Conservation (phyloP, 2,329 filamentous ascomycete genomes). For the Alternaria solani region DNA sequence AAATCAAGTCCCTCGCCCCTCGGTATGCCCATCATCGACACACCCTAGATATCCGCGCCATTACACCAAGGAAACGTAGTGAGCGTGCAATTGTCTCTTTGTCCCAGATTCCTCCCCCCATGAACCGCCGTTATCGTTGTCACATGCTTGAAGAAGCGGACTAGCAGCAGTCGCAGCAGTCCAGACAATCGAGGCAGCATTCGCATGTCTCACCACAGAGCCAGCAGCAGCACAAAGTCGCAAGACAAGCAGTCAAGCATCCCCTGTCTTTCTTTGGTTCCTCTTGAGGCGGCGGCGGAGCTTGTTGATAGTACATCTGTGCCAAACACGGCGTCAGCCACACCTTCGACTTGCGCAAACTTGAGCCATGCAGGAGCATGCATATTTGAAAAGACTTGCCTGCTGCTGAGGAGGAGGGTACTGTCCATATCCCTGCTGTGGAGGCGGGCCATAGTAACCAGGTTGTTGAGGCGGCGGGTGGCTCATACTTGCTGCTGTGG, state of each 20-base stretch:
- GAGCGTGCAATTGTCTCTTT: neutral
- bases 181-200: slow-evolving; percentile 44
- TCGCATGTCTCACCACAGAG: slow-evolving; percentile 49
- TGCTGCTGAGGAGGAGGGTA: slow-evolving; percentile 44
- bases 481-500: slow-evolving; percentile 16
- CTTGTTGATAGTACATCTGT: slow-evolving; percentile 47
- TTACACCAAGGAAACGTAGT: neutral
- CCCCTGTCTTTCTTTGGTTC: slow-evolving; percentile 44
- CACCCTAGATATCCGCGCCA: neutral
- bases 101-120: neutral
- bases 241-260: slow-evolving; percentile 44
- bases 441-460: slow-evolving; percentile 38
- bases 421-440: slow-evolving; percentile 27
- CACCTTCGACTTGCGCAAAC: neutral
- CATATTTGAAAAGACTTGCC: slow-evolving; percentile 19
- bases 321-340: neutral
- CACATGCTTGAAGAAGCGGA: neutral
- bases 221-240: slow-evolving; percentile 49
- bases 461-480: slow-evolving; percentile 28
- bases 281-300: slow-evolving; percentile 33
- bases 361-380: neutral
- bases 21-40: neutral
- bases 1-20: no score
- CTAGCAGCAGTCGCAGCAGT: slow-evolving; percentile 40
- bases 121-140: neutral